These are phyloP conservation scores for Didymellaceae sp. DNA, from an alignment of 2,329 filamentous ascomycete species.

Conservation along the genomic window DNA sequence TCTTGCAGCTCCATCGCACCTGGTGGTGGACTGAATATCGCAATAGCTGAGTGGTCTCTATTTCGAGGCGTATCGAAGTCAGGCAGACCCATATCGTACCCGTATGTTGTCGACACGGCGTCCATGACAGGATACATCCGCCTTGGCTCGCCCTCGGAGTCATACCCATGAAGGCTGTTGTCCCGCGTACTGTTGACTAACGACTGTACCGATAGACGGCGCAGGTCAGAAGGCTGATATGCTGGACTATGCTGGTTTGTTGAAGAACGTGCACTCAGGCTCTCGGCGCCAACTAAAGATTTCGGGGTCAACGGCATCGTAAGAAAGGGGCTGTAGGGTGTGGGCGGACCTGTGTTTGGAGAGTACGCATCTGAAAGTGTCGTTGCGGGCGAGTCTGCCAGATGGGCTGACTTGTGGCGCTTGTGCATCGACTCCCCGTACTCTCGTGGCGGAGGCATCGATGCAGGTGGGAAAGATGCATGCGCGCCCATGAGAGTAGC, in stretches of 20 bases:
- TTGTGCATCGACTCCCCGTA: constrained; percentile 25
- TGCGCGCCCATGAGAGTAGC: constrained; percentile 26
- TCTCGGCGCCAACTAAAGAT: constrained; percentile 49
- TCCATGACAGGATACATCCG: constrained; percentile 42
- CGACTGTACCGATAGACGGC: constrained; percentile 68
- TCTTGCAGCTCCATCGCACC: constrained; percentile 40
- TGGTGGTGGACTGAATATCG: constrained; percentile 43
- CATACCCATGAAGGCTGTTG: constrained; percentile 20
- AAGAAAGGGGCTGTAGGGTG: constrained; percentile 53
- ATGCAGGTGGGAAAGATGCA: constrained; percentile 25
- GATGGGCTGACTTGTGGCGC: constrained; percentile 35
- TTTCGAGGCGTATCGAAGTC: constrained; percentile 76
- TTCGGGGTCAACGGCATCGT: constrained; percentile 54
- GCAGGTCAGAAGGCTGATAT: constrained; percentile 53
- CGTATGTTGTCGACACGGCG: constrained; percentile 61
- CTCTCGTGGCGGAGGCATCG: constrained; percentile 39
- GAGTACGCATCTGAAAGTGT: constrained; percentile 45
- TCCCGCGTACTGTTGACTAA: constrained; percentile 54
- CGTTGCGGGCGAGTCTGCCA: constrained; percentile 33
- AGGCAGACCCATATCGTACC: constrained; percentile 72
- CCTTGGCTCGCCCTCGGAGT: constrained; percentile 53
- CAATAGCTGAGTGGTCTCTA: constrained; percentile 72
- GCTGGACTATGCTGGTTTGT: constrained; percentile 29
- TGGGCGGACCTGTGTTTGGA: constrained; percentile 47
- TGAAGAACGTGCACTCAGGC: constrained; percentile 27